These are phyloP conservation scores for Peronospora farinosa DNA, from an alignment of 352 stramenopile species.

Conservation along the genomic window DNA sequence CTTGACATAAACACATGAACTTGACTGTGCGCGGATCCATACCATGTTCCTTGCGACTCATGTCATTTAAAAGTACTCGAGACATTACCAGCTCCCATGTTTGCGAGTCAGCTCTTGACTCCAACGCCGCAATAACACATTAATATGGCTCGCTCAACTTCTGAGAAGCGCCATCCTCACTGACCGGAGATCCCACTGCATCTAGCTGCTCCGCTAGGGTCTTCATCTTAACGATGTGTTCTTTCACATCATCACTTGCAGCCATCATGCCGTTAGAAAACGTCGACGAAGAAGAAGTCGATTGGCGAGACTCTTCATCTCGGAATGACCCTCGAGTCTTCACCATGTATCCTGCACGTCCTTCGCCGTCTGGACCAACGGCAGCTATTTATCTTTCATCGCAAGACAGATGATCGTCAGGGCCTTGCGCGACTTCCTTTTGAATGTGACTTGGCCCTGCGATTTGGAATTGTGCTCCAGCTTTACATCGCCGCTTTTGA, in stretches of 20 bases:
- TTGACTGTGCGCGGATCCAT: neutral
- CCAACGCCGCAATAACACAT: neutral
- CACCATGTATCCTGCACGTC: too few species aligned
- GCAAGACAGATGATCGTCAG: too few species aligned
- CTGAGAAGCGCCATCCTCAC: neutral
- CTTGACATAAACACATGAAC: conserved; percentile 1
- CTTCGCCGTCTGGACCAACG: too few species aligned
- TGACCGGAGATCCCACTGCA: neutral
- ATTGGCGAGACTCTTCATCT: neutral
- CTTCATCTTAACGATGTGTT: neutral
- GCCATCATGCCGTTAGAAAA: too few species aligned
- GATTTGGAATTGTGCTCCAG: too few species aligned
- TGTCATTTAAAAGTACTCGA: neutral
- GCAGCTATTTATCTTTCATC: too few species aligned
- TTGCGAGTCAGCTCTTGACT: neutral
- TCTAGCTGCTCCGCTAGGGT: too few species aligned
- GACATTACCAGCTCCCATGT: neutral
- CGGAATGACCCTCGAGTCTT: too few species aligned
- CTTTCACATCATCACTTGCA: neutral
- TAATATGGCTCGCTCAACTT: neutral
- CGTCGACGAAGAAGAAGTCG: neutral
- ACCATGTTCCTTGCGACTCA: conserved; percentile 3
- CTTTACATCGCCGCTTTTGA: too few species aligned
- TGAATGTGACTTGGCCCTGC: too few species aligned
- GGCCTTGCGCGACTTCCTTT: too few species aligned